Base-by-base conservation (phyloP, 257 asterid species). In the Handroanthus guayacan region DNA sequence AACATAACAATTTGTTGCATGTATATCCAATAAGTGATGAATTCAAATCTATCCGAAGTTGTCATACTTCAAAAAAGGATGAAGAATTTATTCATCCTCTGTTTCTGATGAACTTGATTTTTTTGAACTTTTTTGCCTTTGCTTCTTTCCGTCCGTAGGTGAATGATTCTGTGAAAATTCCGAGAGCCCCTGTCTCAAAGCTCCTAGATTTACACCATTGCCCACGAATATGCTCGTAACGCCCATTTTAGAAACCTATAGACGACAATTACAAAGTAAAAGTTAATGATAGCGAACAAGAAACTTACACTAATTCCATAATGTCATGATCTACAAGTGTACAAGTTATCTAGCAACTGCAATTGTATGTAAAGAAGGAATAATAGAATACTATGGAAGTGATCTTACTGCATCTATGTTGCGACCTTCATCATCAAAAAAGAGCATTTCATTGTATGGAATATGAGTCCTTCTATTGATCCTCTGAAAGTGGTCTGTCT, bases 361-460 rank as follows among this genome's bases (percentile, higher is more conserved):
- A 4, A 0, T 20, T 7, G 47, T 38, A 14, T 13, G 16, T 8
- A 58, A 17, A 25, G 31, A 55, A 66, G 10, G 38, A 3, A 12
- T 9, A 56, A 71, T 37, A 25, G 45, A 56, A 50, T 38, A 20
- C 52, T 18, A 63, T 74, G 48, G 69, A 80, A 70, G 75, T 72
- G 63, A 75, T 75, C 77, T 77, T 87, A 91, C 97, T 47, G 96
- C 85, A 72, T 87, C 84, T 65, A 90, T 91, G 77, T 91, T 94
- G 67, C 95, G 93, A 78, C 91, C 82, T 79, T 94, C 98, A 65
- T 94, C 98, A 61, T 94, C 98, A 48, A 91, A 94, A 78, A 94
- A 94, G 76, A 94, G 91, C 97, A 94, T 94, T 75, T 86, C 89
- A 45, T 85, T 84, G 80, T 85, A 94, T 18, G 96, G 91, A 67